Evolutionary conservation across 805 yeast genomes (phyloP), one percentile per base, ranked within the genome.

Genomic region (Ogataea glucozyma): DNA sequence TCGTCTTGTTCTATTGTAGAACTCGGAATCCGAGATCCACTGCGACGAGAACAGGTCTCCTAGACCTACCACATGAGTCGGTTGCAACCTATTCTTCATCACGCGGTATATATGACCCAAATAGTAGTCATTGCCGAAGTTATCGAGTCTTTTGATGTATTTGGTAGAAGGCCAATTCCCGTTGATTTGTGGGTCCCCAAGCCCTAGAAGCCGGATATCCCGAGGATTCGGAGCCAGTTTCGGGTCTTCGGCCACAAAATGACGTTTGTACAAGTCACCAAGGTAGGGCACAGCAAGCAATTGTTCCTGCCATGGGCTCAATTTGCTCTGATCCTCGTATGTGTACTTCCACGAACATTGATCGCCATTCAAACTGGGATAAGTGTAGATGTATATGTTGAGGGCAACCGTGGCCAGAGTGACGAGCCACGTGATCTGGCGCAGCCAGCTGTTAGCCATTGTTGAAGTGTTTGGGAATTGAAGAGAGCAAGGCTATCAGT

Each of bases 151-250:
- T 46, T 86, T 84, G 44, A 87, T 70, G 56, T 82, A 80, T 11
- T 83, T 78, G 1, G 96, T 84, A 19, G 71, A 67, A 6, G 75
- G 77, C 85, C 88, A 81, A 53, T 82, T 78, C 2, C 99, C 99
- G 48, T 91, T 86, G 62, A 93, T 90, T 67, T 93, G 99, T 0
- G 99, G 99, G 58, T 93, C 99, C 6, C 98, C 99, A 62, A 89
- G 83, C 5, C 96, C 85, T 50, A 90, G 62, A 64, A 93, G 64
- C 48, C 78, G 79, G 39, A 90, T 75, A 52, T 53, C 60, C 14
- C 43, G 35, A 3, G 62, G 43, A 13, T 22, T 8, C 14, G 52
- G 43, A n/a, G 17, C 22, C 19, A 38, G 18, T 3, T 18, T 22
- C 10, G 40, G 41, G 7, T 48, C 46, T 38, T 61, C 63, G 4